Base-by-base conservation (phyloP, 371 early-diverging fungal genomes). In the Rhizopus stolonifer region DNA sequence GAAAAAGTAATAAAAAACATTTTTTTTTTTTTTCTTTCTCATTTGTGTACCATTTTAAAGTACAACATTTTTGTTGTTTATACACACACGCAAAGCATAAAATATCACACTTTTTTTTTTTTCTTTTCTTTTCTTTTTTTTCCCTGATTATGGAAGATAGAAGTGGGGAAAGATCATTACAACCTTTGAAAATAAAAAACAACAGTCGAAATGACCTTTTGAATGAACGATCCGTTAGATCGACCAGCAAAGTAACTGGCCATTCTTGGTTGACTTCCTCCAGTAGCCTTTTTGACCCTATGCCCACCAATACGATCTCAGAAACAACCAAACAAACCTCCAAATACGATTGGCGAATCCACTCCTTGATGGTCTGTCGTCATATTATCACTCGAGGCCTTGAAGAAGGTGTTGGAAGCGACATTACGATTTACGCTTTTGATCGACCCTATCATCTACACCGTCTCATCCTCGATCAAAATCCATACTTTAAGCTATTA, bases 331-430 rank as follows among this genome's bases (percentile, higher is more conserved):
- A 21, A 45, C 32, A n/a, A 6, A 17, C 26, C 32, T 52, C 48
- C 18, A 64, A 65, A 36, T 70, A 76, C 54, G 77, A 72, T 54
- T 72, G 69, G 69, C 52, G 58, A 22, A 60, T 58, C 8, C 72
- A 80, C 39, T 67, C 80, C 38, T 46, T 74, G 9, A 54, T 53
- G 42, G 50, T 82, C 10, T 70, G 77, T 42, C 61, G 65, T 23
- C 85, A 85, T 54, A 77, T 83, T 45, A 61, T 77, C 13, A 61
- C 58, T n/a, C 70, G 75, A 23, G 85, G 83, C 10, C 63, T 83
- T 7, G 43, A 70, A 4, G 69, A 80, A 3, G 83, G 83, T 14
- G 52, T 73, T 14, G 85, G 81, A 19, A 79, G 81, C 48, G 85
- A 85, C 39, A 64, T 85, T 6, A 54, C 62, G 0, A 69, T 85